Base-by-base conservation (phyloP, 2,329 filamentous ascomycete species). In the Aspergillus fumigatiaffinis region DNA sequence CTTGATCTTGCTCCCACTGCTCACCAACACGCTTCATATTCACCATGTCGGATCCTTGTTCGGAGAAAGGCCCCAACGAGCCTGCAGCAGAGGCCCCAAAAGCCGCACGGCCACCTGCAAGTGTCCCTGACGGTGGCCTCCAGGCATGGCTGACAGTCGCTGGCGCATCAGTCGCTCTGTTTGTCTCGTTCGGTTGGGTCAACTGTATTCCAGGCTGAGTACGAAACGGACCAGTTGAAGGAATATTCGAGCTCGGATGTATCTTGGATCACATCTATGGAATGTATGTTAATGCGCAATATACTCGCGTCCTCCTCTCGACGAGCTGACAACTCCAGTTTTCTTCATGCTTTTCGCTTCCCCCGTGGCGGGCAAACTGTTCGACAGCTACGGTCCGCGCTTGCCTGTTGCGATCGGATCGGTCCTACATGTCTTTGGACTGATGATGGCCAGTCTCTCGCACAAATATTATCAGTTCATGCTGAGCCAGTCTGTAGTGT, bases 311-410 rank as follows among this genome's bases (percentile, higher is more conserved):
- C 6, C 38, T 42, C 14, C 38, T 42, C 38, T 20, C 14, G 38
- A 7, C 38, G 3, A 42, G 38, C 38, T 42, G 38, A 42, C 38
- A 42, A 42, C 17, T 81, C 64, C 46, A 53, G 51, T 53, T 48
- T 26, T 58, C 25, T 60, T 58, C 29, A 52, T 60, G 23, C 32
- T 58, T 29, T 53, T 58, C 20, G 32, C 41, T 3, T 52, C 51
- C 0, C 83, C 84, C 0, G 63, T 88, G 3, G 78, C 84, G 14
- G 87, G 87, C 1, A 83, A 82, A 54, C 49, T 86, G 0, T 87
- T 80, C 62, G 87, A 89, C 65, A 81, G 77, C 55, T 82, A 84
- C 59, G 87, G 87, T 0, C 84, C 86, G 0, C 79, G 80, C 28
- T 79, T 75, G 46, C 72, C 88, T 0, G 67, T 83, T 3, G 35